A percentile compares a stretch with the other conserved stretches of the same genome.
These are phyloP conservation scores for Candida xiaguanensis DNA, from an alignment of 805 yeast species.

Conservation along the genomic window DNA sequence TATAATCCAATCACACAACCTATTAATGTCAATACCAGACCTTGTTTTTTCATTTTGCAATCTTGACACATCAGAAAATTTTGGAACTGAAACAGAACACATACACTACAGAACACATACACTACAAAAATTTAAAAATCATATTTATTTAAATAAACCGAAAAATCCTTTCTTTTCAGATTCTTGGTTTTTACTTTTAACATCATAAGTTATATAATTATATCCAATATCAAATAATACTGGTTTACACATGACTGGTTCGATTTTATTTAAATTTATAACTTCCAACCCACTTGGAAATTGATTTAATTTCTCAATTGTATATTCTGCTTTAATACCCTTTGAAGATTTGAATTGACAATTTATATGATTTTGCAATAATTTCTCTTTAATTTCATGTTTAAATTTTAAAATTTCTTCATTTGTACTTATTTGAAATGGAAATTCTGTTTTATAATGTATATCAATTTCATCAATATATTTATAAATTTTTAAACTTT, in stretches of 20 bases:
- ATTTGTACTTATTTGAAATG: slow-evolving; percentile 39
- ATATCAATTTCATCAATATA: slow-evolving; percentile 15
- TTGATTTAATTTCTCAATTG: slow-evolving; percentile 43
- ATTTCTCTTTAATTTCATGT: slow-evolving; percentile 13
- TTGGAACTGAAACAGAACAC: too few species aligned
- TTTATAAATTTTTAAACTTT: slow-evolving; percentile 43
- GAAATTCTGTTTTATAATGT: slow-evolving; percentile 36
- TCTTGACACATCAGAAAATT: not conserved
- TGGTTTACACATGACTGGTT: slow-evolving; percentile 76
- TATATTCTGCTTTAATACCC: slow-evolving; percentile 15
- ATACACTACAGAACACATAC: too few species aligned
- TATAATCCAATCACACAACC: slow-evolving; percentile 64
- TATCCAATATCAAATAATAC: slow-evolving; percentile 88
- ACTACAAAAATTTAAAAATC: not conserved
- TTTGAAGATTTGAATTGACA: slow-evolving; percentile 39
- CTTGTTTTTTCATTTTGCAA: slow-evolving; percentile 9
- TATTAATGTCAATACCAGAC: slow-evolving; percentile 23
- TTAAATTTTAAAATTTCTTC: slow-evolving; percentile 24
- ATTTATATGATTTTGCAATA: slow-evolving; percentile 37
- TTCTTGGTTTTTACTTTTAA: slow-evolving; percentile 12
- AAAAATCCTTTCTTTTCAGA: slow-evolving; percentile 55
- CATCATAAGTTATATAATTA: slow-evolving; percentile 65
- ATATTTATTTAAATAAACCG: slow-evolving; percentile 61
- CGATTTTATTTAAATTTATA: slow-evolving; percentile 29
- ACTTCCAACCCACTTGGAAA: slow-evolving; percentile 30